Percentiles rank a stretch among this genome's conserved stretches.
These are phyloP conservation scores for Biscogniauxia marginata DNA, from an alignment of 2,329 filamentous ascomycete genomes.

Conservation along the genomic window DNA sequence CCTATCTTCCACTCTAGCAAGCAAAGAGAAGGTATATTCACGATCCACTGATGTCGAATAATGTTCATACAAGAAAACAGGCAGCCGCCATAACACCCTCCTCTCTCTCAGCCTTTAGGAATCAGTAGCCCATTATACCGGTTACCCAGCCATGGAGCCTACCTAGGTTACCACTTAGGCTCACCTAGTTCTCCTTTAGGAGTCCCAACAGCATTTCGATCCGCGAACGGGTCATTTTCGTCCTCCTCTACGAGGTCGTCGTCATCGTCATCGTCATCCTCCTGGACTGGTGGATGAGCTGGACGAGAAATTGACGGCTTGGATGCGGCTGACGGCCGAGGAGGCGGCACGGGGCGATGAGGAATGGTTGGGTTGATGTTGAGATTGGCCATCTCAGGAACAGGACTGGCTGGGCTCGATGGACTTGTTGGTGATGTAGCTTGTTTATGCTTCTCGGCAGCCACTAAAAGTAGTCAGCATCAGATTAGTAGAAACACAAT, in stretches of 20 bases:
- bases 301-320: constrained; percentile 53
- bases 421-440: constrained; percentile 43
- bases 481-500: not conserved
- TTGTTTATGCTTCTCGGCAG: constrained; percentile 50
- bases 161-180: constrained; percentile 33
- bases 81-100: no score
- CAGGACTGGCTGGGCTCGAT: constrained; percentile 28
- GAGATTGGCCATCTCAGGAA: constrained; percentile 45
- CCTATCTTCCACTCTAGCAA: no score
- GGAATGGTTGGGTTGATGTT: constrained; percentile 39
- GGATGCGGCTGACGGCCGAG: constrained; percentile 43
- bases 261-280: constrained; percentile 51
- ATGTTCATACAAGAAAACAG: no score
- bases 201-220: constrained; percentile 66
- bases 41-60: no score
- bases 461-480: constrained; percentile 44
- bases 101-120: not conserved
- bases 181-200: constrained; percentile 39
- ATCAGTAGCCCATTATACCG: not conserved
- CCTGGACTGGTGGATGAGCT: constrained; percentile 40
- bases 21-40: no score
- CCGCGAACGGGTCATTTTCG: constrained; percentile 84
- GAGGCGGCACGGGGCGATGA: constrained; percentile 45
- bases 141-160: not conserved
- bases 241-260: constrained; percentile 66